Base-by-base conservation (phyloP, 768 basidiomycete genomes). In the Collybiopsis confluens region DNA sequence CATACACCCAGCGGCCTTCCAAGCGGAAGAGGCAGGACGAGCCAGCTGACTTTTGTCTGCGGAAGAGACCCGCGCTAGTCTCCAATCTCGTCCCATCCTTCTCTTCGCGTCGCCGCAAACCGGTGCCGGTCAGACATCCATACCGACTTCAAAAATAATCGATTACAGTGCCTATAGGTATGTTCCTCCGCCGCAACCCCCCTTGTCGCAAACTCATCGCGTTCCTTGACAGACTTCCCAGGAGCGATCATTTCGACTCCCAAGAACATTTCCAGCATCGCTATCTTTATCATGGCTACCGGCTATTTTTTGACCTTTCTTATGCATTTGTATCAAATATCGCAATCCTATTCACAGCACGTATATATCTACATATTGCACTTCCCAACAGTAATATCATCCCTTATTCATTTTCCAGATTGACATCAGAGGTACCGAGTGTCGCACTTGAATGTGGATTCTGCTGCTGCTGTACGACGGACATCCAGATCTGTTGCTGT, bases 1-100 rank as follows among this genome's bases (percentile, higher is more conserved):
- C 85, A 0, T 86, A 86, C 71, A 83, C 63, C 9, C 57, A 58
- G 15, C 65, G 68, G 15, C 69, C 73, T n/a, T 52, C 69, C 3
- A 85, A 85, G 60, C 80, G 84, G 45, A 84, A 82, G 59, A 80
- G 80, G 30, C 57, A 62, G 24, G 56, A 52, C 49, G 54, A 58
- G 37, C 41, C 46, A n/a, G 57, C 60, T 35, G 58, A 59, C 16
- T 33, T 47, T 26, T 57, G 52, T 30, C 54, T 51, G 4, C 62
- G 59, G 54, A 63, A 63, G 52, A 57, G 62, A 47, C 55, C 54
- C 7, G 26, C 53, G n/a, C 55, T 26, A 11, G 54, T 30, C 37
- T 23, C 33, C 24, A 15, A 21, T 18, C 41, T 53, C 42, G 43
- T 20, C 36, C 44, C 10, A 42, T 27, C 51, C 43, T n/a, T 45